A percentile compares a stretch with the other conserved stretches of the same genome.
These are phyloP conservation scores for Spizellomyces punctatus DNA, from an alignment of 192 early-diverging fungal genomes.

Conservation along the genomic window DNA sequence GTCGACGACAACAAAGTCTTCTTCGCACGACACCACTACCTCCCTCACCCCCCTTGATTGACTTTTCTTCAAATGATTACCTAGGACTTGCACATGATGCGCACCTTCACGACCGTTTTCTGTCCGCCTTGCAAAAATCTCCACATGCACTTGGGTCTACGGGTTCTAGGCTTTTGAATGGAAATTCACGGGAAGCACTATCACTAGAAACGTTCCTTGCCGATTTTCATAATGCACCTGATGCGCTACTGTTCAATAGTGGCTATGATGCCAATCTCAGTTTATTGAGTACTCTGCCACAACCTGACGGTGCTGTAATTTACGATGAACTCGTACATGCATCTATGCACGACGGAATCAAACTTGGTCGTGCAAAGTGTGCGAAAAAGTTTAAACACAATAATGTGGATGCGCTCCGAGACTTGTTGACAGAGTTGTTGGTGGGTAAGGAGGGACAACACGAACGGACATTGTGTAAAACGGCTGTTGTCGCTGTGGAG, in stretches of 20 bases:
- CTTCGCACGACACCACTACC: conserved; percentile 12
- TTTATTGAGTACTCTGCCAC: conserved; percentile 69
- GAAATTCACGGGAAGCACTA: conserved; percentile 67
- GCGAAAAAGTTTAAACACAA: conserved; percentile 67
- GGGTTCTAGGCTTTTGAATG: conserved; percentile 74
- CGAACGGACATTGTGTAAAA: conserved; percentile 23
- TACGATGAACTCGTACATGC: conserved; percentile 80
- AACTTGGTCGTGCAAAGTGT: conserved; percentile 43
- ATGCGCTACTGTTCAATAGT: conserved; percentile 79
- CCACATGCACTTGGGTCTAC: conserved; percentile 61
- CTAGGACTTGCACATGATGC: conserved; percentile 64
- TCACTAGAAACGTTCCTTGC: conserved; percentile 66
- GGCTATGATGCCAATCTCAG: conserved; percentile 83
- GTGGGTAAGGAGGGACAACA: conserved; percentile 25
- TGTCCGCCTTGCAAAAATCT: conserved; percentile 42
- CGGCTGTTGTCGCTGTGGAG: conserved; percentile 76
- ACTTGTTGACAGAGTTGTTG: conserved; percentile 32
- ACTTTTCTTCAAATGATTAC: conserved; percentile 88
- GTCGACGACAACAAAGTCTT: not conserved
- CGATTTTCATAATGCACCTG: conserved; percentile 57
- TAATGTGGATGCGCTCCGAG: conserved; percentile 56
- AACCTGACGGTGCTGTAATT: conserved; percentile 64
- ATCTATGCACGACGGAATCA: conserved; percentile 81
- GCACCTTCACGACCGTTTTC: conserved; percentile 51
- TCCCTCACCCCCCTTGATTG: conserved; percentile 25